These are phyloP conservation scores for Pseudopyricularia javanii DNA, from an alignment of 2,329 filamentous ascomycete species.

Conservation along the genomic window DNA sequence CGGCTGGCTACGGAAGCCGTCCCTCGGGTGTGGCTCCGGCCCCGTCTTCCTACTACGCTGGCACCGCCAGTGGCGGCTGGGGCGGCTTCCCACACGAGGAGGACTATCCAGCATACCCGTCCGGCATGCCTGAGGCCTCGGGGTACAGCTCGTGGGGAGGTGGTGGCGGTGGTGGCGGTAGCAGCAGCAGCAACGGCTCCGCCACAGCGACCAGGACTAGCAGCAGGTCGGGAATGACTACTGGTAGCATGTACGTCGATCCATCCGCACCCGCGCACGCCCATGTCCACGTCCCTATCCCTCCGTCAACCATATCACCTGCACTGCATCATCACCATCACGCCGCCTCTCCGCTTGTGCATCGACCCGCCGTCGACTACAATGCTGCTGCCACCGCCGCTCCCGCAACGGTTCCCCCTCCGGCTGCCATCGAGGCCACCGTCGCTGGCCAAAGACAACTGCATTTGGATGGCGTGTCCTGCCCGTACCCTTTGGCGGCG, in stretches of 20 bases:
- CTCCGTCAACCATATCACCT: neutral
- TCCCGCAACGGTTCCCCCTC: neutral
- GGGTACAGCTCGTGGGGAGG: neutral
- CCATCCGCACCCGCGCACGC: neutral
- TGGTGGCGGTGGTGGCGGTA: neutral
- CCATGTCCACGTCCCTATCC: neutral
- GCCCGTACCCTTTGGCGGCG: neutral
- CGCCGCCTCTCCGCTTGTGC: neutral
- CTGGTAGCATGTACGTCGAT: constrained; percentile 2
- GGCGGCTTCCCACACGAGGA: neutral
- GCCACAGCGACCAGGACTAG: neutral
- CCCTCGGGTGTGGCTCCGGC: neutral
- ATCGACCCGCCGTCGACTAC: neutral
- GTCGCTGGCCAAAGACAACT: neutral
- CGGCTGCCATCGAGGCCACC: neutral
- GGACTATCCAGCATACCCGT: neutral
- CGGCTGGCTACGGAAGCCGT: neutral
- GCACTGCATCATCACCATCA: neutral
- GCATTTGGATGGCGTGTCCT: neutral
- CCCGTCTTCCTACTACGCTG: neutral
- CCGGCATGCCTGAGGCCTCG: neutral
- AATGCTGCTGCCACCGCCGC: neutral
- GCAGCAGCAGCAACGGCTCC: neutral
- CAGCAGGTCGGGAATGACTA: neutral
- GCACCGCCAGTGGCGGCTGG: neutral